phyloP scores from a whole-genome alignment of 179 eudicot genomes.

The Gypsophila paniculata region DNA sequence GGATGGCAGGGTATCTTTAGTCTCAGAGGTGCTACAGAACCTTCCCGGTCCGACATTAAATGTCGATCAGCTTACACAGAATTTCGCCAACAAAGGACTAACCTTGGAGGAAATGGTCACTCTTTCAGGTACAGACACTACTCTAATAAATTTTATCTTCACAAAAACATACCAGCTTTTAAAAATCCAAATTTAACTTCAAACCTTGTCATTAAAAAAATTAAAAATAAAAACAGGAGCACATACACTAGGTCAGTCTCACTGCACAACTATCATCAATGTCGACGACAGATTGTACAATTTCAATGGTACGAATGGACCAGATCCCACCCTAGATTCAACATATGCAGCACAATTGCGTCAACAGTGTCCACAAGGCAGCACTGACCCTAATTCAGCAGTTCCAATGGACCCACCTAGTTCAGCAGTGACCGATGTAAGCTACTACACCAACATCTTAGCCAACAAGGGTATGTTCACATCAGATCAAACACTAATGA shows the following conservation, averaged over 20 bases:
- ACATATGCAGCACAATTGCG: slow-evolving; percentile 44
- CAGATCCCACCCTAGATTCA: slow-evolving; percentile 54
- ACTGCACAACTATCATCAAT: slow-evolving; percentile 53
- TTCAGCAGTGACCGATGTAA: slow-evolving; percentile 39
- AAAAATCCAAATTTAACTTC: neutral
- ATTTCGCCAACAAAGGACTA: slow-evolving; percentile 52
- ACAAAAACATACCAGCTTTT: neutral
- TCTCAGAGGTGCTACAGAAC: slow-evolving; percentile 41
- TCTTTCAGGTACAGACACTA: slow-evolving; percentile 13
- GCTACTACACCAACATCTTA: slow-evolving; percentile 49
- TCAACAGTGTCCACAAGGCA: slow-evolving; percentile 58
- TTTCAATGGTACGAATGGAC: slow-evolving; percentile 43
- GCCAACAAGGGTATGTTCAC: slow-evolving; percentile 56
- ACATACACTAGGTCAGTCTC: slow-evolving; percentile 73
- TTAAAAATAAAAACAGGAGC: slow-evolving; percentile 49
- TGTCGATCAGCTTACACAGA: slow-evolving; percentile 49
- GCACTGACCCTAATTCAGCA: slow-evolving; percentile 33
- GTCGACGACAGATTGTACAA: slow-evolving; percentile 44
- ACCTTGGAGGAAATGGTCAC: slow-evolving; percentile 41
- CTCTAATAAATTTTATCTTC: neutral
- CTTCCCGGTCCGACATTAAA: slow-evolving; percentile 46
- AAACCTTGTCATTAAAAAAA: too few species aligned
- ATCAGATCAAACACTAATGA: slow-evolving; percentile 63
- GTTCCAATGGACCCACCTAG: slow-evolving; percentile 67
- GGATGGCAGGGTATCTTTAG: slow-evolving; percentile 64